Base-by-base conservation (phyloP, 2,329 filamentous ascomycete species). In the Aspergillus fumigatiaffinis region DNA sequence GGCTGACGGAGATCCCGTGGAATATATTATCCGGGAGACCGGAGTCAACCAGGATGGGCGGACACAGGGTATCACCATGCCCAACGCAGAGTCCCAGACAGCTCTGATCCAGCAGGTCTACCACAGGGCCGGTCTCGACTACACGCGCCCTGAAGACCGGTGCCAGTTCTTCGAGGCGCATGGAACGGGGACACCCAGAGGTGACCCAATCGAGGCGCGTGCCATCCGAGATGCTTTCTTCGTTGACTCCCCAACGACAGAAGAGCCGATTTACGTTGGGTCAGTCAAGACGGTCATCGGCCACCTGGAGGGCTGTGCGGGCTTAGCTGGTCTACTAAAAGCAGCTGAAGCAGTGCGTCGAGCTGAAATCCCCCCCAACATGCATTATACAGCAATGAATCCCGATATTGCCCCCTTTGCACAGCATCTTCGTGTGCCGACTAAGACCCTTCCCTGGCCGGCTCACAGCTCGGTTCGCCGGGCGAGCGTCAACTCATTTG, bases 121-220 rank as follows among this genome's bases (percentile, higher is more conserved):
- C 26, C 29, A 25, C 6, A 49, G 42, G 12, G 59, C 73, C 17
- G 71, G 72, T 1, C 65, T 78, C 2, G 69, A 74, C 55, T 48
- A 55, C 10, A 29, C 35, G 9, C 53, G 60, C 29, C 52, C 52
- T 1, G 49, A 59, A 1, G 53, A 61, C 1, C 65, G 69, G 1
- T 63, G 58, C 21, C 68, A 71, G 23, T 78, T 70, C 56, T 69
- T 78, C 20, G 71, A 79, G 52, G 68, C 66, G 10, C 76, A 79
- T 54, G 76, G 75, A 9, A 79, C 77, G 0, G 76, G 75, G 21
- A 73, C 71, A 1, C 52, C 49, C 8, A 65, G 62, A 3, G 71
- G 70, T 3, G 70, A 73, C 50, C 69, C 66, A 1, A 25, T 53
- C 10, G 70, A 72, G 53, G 56, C 63, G 0, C 44, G 53, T 7